phyloP scores from a whole-genome alignment of 2,329 filamentous ascomycete genomes.

The Ophiostoma tasmaniense region DNA sequence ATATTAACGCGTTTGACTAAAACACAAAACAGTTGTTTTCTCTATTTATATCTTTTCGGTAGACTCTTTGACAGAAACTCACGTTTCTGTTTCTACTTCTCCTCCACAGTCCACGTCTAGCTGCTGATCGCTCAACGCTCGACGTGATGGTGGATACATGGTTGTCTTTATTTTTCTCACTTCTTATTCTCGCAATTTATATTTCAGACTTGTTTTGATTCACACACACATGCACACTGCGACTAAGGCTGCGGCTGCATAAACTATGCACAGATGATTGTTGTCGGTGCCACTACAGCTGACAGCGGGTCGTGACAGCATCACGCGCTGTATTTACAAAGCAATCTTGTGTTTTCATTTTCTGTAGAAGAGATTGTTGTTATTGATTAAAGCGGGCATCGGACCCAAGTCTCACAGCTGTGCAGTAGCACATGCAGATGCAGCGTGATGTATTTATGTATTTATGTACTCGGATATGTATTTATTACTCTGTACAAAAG shows the following conservation, averaged over 20 bases:
- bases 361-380: neutral
- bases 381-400: neutral
- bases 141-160: neutral
- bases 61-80: neutral
- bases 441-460: neutral
- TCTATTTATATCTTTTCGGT: neutral
- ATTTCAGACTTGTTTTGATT: too few relatives aligned
- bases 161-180: neutral
- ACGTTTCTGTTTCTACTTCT: neutral
- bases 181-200: too few relatives aligned
- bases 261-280: neutral
- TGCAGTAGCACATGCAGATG: constrained; percentile 8
- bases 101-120: constrained; percentile 9
- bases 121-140: constrained; percentile 10
- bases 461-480: neutral
- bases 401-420: constrained; percentile 6
- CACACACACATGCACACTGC: too few relatives aligned
- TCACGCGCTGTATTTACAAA: neutral
- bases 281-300: constrained; percentile 1
- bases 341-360: neutral
- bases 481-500: neutral
- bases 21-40: constrained; percentile 5
- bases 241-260: neutral
- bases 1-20: constrained; percentile 5
- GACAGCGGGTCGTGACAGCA: constrained; percentile 7